A percentile compares a stretch with the other conserved stretches of the same genome.
phyloP scores from a whole-genome alignment of 2,329 filamentous ascomycete species.

The Sporothrix brasiliensis region DNA sequence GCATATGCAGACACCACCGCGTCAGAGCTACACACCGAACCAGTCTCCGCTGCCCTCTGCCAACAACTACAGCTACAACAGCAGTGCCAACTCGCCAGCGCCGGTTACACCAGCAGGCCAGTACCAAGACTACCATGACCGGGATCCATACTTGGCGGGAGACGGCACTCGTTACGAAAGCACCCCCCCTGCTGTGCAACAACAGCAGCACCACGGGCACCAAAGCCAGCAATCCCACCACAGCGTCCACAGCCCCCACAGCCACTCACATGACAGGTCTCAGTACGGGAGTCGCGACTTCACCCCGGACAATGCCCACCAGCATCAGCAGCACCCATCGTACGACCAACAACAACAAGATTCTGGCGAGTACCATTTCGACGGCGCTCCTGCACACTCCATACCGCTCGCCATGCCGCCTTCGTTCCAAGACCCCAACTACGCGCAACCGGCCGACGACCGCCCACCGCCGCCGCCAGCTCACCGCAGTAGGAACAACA shows the following conservation, averaged over 20 bases:
- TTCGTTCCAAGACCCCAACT: conserved; percentile 26
- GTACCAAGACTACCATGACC: conserved; percentile 31
- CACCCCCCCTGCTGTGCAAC: conserved; percentile 42
- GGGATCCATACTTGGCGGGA: conserved; percentile 22
- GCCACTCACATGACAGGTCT: conserved; percentile 29
- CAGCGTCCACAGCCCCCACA: conserved; percentile 30
- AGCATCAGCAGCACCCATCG: conserved; percentile 22
- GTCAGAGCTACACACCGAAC: conserved; percentile 53
- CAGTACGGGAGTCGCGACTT: conserved; percentile 27
- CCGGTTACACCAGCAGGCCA: conserved; percentile 24
- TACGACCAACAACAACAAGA: conserved; percentile 45
- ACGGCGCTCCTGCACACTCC: conserved; percentile 14
- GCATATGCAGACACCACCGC: conserved; percentile 37
- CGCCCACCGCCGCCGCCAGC: conserved; percentile 61
- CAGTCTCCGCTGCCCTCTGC: conserved; percentile 43
- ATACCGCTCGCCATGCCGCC: background rate
- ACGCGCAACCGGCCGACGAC: conserved; percentile 40
- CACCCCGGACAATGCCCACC: conserved; percentile 11
- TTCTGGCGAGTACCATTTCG: conserved; percentile 41
- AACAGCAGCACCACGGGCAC: conserved; percentile 21
- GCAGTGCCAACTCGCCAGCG: conserved; percentile 20
- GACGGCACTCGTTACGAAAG: conserved; percentile 54
- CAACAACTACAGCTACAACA: conserved; percentile 21
- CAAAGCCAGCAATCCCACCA: background rate
- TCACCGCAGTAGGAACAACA: conserved; percentile 55